A percentile compares a stretch with the other conserved stretches of the same genome.
Conservation (phyloP, 2,329 filamentous ascomycete genomes). For the Aspergillus pseudotamarii region DNA sequence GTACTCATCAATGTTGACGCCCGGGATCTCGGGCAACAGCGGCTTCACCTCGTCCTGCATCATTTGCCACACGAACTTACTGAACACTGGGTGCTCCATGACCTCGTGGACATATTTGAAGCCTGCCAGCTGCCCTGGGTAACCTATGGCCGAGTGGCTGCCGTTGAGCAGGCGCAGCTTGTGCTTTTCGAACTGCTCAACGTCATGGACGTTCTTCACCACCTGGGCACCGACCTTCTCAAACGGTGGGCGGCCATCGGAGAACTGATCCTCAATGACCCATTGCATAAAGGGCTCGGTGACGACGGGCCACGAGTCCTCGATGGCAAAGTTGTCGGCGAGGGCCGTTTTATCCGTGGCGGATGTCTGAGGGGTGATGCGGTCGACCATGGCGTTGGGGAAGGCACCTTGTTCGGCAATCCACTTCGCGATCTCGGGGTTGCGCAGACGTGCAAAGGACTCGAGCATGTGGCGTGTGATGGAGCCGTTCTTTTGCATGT, state of each 20-base stretch:
- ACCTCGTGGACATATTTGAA: conserved; percentile 60
- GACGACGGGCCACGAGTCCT: conserved; percentile 58
- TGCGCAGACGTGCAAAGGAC: conserved; percentile 52
- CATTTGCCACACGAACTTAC: conserved; percentile 56
- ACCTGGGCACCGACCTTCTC: conserved; percentile 58
- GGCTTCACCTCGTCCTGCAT: conserved; percentile 60
- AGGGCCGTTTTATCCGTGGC: conserved; percentile 50
- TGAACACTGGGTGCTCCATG: conserved; percentile 52
- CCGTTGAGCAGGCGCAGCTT: conserved; percentile 60
- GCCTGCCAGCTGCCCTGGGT: conserved; percentile 55
- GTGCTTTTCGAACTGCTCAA: conserved; percentile 60
- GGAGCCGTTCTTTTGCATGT: conserved; percentile 61
- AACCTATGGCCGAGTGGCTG: conserved; percentile 56
- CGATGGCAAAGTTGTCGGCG: conserved; percentile 49
- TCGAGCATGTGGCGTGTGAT: conserved; percentile 57
- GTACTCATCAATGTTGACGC: conserved; percentile 56
- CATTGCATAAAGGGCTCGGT: conserved; percentile 61
- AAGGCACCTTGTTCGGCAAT: conserved; percentile 53
- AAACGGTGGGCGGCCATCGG: conserved; percentile 54
- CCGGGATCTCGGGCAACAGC: conserved; percentile 53
- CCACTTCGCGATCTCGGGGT: conserved; percentile 54
- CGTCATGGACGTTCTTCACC: conserved; percentile 54
- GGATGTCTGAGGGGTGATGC: conserved; percentile 57
- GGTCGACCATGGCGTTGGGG: conserved; percentile 61
- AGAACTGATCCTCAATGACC: conserved; percentile 58